phyloP scores from a whole-genome alignment of 495 filamentous ascomycete genomes.

The Cudoniella acicularis region DNA sequence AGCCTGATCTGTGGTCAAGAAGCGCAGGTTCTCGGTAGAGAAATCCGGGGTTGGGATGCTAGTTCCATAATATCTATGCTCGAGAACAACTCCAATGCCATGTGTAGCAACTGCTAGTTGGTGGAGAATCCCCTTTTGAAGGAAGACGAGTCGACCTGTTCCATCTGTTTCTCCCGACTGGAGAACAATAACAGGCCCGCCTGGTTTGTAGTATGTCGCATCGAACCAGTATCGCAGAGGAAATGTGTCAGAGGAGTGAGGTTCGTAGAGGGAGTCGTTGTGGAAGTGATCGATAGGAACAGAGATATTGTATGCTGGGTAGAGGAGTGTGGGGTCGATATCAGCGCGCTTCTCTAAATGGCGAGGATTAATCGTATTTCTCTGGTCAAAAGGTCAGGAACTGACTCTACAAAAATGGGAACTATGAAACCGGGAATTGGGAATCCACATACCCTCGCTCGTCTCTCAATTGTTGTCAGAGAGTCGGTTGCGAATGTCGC shows the following conservation, averaged over 20 bases:
- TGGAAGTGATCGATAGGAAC: conserved; percentile 74
- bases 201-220: conserved; percentile 57
- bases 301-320: conserved; percentile 57
- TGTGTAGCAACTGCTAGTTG: conserved; percentile 58
- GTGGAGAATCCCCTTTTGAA: conserved; percentile 66
- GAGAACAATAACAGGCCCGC: conserved; percentile 71
- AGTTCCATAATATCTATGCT: conserved; percentile 70
- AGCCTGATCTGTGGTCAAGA: conserved; percentile 72
- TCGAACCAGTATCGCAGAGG: conserved; percentile 73
- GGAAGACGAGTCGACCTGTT: conserved; percentile 51
- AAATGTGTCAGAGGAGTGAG: conserved; percentile 59
- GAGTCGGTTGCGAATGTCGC: neutral
- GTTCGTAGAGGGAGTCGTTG: conserved; percentile 64
- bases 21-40: conserved; percentile 62
- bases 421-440: neutral
- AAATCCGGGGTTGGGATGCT: conserved; percentile 57
- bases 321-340: conserved; percentile 39
- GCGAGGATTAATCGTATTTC: conserved; percentile 17
- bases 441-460: neutral
- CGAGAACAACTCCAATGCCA: conserved; percentile 70
- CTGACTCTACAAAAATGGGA: neutral
- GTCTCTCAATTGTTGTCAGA: neutral
- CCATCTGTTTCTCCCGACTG: conserved; percentile 61
- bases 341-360: conserved; percentile 24
- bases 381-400: conserved; percentile 13